Percentiles rank a stretch among this genome's conserved stretches.
phyloP scores from a whole-genome alignment of 768 basidiomycete genomes.

The Exidia glandulosa region DNA sequence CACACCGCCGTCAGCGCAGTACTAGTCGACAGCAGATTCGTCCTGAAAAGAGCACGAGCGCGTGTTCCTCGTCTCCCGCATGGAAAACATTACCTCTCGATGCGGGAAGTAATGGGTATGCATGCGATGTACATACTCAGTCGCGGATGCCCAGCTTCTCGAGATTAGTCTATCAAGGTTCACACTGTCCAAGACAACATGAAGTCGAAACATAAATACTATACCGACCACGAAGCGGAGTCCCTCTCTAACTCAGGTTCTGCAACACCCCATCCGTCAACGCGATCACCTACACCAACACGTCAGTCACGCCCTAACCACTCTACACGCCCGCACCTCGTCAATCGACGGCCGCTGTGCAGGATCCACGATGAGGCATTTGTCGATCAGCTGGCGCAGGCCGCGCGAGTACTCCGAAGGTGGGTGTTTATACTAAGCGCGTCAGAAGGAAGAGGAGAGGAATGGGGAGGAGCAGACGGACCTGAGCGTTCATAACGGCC shows the following conservation, averaged over 20 bases:
- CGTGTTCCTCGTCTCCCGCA: too few species aligned
- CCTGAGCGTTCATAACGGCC: constrained; percentile 85
- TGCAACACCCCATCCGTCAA: constrained; percentile 54
- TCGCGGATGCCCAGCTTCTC: too few species aligned
- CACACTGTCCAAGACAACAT: too few species aligned
- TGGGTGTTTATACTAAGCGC: constrained; percentile 69
- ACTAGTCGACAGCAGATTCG: too few species aligned
- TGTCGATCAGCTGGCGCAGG: constrained; percentile 69
- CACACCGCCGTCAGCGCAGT: too few species aligned
- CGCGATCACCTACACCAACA: constrained; percentile 43
- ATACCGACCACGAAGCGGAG: too few species aligned
- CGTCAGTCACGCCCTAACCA: neutral
- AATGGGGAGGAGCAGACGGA: neutral
- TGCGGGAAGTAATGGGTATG: too few species aligned
- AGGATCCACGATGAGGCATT: constrained; percentile 76
- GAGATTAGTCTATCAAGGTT: too few species aligned
- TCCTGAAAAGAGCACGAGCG: too few species aligned
- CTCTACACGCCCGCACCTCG: constrained; percentile 47
- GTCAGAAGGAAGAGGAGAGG: neutral
- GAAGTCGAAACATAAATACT: too few species aligned
- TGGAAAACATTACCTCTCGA: too few species aligned
- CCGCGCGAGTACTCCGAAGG: constrained; percentile 76
- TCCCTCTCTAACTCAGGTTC: constrained; percentile 45
- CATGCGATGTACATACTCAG: too few species aligned
- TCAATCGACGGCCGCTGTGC: constrained; percentile 77